phyloP scores from a whole-genome alignment of 2,329 filamentous ascomycete species.

The Exophiala oligosperma region DNA sequence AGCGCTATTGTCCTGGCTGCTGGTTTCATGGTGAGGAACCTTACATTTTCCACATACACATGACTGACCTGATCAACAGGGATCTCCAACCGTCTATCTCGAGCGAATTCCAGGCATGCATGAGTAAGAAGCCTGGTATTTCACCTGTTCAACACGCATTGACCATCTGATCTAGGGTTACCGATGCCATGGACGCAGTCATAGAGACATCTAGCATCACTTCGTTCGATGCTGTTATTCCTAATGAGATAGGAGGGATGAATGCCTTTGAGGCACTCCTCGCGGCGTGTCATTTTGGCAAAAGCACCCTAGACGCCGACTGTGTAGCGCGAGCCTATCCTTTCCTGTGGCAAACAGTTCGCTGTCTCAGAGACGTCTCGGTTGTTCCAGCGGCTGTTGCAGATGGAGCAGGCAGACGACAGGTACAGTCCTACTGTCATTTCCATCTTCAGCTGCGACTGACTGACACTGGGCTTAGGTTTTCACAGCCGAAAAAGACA shows the following conservation, averaged over 20 bases:
- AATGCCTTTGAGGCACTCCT: constrained; percentile 1
- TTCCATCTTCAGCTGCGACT: neutral
- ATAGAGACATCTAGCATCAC: neutral
- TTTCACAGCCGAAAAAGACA: constrained; percentile 1
- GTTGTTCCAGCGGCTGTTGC: constrained; percentile 53
- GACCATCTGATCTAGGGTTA: neutral
- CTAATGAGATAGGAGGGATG: constrained; percentile 2
- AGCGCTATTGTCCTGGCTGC: constrained; percentile 1
- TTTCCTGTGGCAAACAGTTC: constrained; percentile 3
- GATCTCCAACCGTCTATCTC: constrained; percentile 1
- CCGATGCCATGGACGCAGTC: neutral
- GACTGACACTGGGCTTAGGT: neutral
- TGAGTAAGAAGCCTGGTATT: constrained; percentile 1
- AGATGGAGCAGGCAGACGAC: constrained; percentile 75
- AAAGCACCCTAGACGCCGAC: neutral
- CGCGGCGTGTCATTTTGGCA: neutral
- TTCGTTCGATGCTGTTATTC: constrained; percentile 1
- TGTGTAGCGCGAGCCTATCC: constrained; percentile 2
- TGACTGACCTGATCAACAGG: constrained; percentile 3
- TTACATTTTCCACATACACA: neutral
- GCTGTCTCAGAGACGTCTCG: constrained; percentile 2
- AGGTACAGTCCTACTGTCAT: neutral
- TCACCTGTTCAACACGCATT: neutral
- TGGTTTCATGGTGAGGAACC: constrained; percentile 3
- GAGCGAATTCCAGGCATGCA: constrained; percentile 4